Evolutionary conservation across 805 yeast genomes (phyloP), one percentile per base, ranked within the genome.

Genomic region (Yarrowia porcina): DNA sequence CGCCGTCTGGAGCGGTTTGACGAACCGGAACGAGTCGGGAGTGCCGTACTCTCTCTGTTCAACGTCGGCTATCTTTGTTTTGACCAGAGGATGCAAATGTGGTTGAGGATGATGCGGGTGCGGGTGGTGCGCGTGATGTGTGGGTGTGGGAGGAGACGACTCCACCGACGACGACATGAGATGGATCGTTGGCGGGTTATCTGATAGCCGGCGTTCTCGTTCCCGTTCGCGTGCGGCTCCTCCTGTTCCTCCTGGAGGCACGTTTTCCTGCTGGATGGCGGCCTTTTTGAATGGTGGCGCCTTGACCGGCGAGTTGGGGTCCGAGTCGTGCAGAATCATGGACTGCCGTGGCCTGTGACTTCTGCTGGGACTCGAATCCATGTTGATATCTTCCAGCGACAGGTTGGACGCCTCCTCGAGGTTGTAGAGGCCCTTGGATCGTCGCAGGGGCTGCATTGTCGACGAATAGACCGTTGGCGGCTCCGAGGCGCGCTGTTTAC

Each of bases 1-100:
- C 15, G 94, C 96, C 0, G 92, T 86, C 71, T 89, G 96, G 39
- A 90, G 78, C 2, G 97, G 97, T 70, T 87, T 88, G 21, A 88
- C 94, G 52, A 84, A 82, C 66, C 84, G 82, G 73, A 86, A 89
- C 15, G 81, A 77, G 39, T 80, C 83, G 1, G 88, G 85, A 0
- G 86, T 81, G 33, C 73, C 69, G 63, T 76, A 76, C n/a, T 71
- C 72, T 15, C 18, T 32, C n/a, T 23, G 32, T 12, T 23, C 17
- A 41, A 38, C 38, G 35, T 44, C 50, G 3, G 42, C 41, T 2
- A 36, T 12, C 25, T 52, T 52, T 0, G 44, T 27, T 21, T 52
- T 52, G 11, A 25, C 59, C 18, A 52, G 33, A 4, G 44, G 44
- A 52, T 52, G 64, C 42, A 25, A 21, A 17, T 47, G 52, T 21